These are phyloP conservation scores for Elongisporangium senticosum DNA, from an alignment of 352 stramenopile genomes.

Conservation along the genomic window DNA sequence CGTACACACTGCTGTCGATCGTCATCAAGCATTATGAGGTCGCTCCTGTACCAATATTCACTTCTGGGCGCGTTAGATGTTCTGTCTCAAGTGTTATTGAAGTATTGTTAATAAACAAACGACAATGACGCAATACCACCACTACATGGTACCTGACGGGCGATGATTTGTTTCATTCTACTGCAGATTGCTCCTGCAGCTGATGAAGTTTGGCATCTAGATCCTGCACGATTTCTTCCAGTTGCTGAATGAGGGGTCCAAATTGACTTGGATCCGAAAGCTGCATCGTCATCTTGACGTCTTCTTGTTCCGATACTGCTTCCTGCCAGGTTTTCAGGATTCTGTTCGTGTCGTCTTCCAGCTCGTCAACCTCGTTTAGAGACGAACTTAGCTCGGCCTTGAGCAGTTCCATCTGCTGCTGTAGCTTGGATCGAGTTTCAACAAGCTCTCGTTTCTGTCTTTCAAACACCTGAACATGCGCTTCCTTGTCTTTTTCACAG, in stretches of 20 bases:
- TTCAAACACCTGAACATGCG: conserved; percentile 23
- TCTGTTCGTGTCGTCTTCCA: conserved; percentile 30
- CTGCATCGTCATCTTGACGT: conserved; percentile 66
- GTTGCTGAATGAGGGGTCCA: conserved; percentile 3
- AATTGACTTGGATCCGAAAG: conserved; percentile 45
- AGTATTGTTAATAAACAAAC: neutral
- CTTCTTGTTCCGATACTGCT: conserved; percentile 39
- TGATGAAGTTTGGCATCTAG: conserved; percentile 9
- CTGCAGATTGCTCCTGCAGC: neutral
- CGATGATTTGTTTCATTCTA: neutral
- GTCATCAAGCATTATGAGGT: neutral
- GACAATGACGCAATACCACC: neutral
- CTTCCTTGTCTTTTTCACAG: conserved; percentile 32
- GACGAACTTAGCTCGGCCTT: conserved; percentile 33
- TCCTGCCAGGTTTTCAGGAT: conserved; percentile 31
- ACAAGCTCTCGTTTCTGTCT: conserved; percentile 26
- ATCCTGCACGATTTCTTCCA: conserved; percentile 18
- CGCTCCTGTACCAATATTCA: neutral
- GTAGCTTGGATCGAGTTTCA: conserved; percentile 28
- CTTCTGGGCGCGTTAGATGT: neutral
- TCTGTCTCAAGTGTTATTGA: neutral
- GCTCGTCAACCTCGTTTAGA: conserved; percentile 44
- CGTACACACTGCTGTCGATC: neutral
- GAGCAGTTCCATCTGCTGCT: conserved; percentile 55
- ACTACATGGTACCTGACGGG: neutral